Base-by-base conservation (phyloP, 768 basidiomycete species). In the Hebeloma cylindrosporum region DNA sequence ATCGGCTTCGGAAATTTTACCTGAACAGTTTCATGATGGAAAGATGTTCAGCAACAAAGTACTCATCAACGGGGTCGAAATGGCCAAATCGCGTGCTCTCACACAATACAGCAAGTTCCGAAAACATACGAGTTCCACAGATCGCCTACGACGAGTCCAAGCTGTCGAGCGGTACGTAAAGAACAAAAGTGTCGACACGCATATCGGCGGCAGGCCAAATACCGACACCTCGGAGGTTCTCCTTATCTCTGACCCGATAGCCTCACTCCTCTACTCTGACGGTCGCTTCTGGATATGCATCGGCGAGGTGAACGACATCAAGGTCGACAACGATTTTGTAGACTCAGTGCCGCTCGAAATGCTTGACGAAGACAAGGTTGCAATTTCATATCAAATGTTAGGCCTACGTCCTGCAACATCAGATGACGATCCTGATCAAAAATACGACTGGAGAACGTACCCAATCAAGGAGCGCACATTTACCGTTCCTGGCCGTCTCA, bases 331-430 rank as follows among this genome's bases (percentile, higher is more conserved):
- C 6, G 14, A 53, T 7, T n/a, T 25, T 22, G 56, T 51, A 23
- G 45, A 49, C 9, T n/a, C 11, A 3, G 23, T 59, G n/a, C 14
- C 26, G 10, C 17, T 52, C n/a, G 32, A 53, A 0, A 45, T 56
- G 2, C 45, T 59, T 0, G 3, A 13, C 2, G 58, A 60, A 31
- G 14, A 33, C 0, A 36, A 40, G 2, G 43, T 51, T 6, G 13
- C 41, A 2, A 30, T 60, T 6, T 58, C 52, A 2, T 56, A 55
- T 42, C 59, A 60, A 39, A 21, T 60, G 0, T 42, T 55, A 6
- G 48, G 47, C 7, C 20, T 60, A 2, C 16, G 36, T 5, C 49
- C 54, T 11, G 33, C 50, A 3, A 56, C 51, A 16, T 30, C 35
- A 17, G 48, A 53, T 13, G 51, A 60, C 17, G 53, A 57, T 44